Percentiles rank a stretch among this genome's conserved stretches.
Evolutionary conservation across 768 basidiomycete genomes (phyloP).

Genomic region (Paxillus ammoniavirescens): DNA sequence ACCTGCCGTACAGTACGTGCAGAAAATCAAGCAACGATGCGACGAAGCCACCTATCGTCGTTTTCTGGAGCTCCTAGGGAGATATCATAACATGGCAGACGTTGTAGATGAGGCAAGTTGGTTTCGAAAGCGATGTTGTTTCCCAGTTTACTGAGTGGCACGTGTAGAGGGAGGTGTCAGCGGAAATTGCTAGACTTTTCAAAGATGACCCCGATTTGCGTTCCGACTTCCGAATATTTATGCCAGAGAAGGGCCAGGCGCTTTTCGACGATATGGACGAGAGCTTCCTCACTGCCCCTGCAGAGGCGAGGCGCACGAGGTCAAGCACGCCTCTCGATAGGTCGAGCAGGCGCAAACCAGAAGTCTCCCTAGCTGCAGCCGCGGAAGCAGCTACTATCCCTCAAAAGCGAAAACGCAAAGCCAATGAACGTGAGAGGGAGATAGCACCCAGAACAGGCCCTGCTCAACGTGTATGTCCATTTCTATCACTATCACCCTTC

Average conservation of each 20-base stretch:
- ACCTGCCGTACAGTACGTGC: constrained; percentile 91
- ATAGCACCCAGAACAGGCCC: constrained; percentile 20
- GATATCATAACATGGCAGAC: constrained; percentile 59
- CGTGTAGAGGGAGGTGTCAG: constrained; percentile 61
- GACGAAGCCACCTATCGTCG: constrained; percentile 84
- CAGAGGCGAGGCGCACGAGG: constrained; percentile 32
- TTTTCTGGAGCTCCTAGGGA: constrained; percentile 73
- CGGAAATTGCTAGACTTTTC: constrained; percentile 67
- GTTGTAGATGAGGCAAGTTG: constrained; percentile 55
- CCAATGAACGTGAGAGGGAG: constrained; percentile 41
- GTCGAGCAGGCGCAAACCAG: constrained; percentile 45
- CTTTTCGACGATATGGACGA: constrained; percentile 45
- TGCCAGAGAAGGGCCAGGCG: constrained; percentile 59
- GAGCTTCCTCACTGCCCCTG: constrained; percentile 24
- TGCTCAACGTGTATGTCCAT: constrained; percentile 25
- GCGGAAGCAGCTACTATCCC: constrained; percentile 43
- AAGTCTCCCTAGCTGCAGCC: constrained; percentile 42
- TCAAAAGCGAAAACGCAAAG: constrained; percentile 70
- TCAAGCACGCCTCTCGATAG: constrained; percentile 34
- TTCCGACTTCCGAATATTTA: constrained; percentile 71
- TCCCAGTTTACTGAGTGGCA: background rate
- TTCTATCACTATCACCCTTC: background rate
- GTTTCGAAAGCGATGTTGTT: constrained; percentile 6
- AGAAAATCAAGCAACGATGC: constrained; percentile 94
- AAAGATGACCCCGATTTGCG: constrained; percentile 74